These are phyloP conservation scores for Malassezia sp. DNA, from an alignment of 1,284 basidiomycete species.

Conservation along the genomic window DNA sequence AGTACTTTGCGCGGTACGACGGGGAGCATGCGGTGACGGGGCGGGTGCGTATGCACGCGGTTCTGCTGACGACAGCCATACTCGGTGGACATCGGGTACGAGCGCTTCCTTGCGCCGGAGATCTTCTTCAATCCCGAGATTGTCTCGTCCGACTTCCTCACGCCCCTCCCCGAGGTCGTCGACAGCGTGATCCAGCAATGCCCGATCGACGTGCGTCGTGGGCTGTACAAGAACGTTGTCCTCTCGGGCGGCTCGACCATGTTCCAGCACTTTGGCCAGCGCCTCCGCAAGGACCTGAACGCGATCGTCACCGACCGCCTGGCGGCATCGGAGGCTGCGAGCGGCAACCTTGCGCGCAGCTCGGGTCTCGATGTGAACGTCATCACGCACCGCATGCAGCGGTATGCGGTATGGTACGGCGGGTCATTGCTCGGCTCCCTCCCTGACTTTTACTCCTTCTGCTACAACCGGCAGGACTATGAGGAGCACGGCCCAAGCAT, in stretches of 20 bases:
- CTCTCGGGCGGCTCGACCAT: conserved; percentile 89
- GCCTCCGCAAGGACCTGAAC: conserved; percentile 88
- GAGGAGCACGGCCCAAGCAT: conserved; percentile 94
- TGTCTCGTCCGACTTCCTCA: conserved; percentile 92
- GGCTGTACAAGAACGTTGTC: conserved; percentile 94
- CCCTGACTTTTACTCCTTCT: conserved; percentile 95
- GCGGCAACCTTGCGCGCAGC: conserved; percentile 60
- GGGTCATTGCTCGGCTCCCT: conserved; percentile 60
- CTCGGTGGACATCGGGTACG: conserved; percentile 85
- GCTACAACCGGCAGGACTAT: conserved; percentile 93
- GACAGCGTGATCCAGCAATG: conserved; percentile 91
- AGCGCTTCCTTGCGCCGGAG: conserved; percentile 96
- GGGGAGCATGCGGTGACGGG: conserved; percentile 88
- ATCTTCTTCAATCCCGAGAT: conserved; percentile 99
- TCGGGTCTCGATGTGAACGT: conserved; percentile 55
- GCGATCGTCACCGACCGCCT: conserved; percentile 83
- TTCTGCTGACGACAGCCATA: too few species aligned
- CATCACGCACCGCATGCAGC: conserved; percentile 93
- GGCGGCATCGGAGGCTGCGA: conserved; percentile 62
- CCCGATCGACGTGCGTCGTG: conserved; percentile 86
- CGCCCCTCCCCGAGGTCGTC: conserved; percentile 89
- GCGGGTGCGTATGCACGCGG: too few species aligned
- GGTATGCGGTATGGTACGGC: conserved; percentile 97
- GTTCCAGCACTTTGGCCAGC: conserved; percentile 93
- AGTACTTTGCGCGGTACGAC: conserved; percentile 86